Percentiles rank a stretch among this genome's conserved stretches.
phyloP scores from a whole-genome alignment of 2,329 filamentous ascomycete species.

The Xylaria sp. region DNA sequence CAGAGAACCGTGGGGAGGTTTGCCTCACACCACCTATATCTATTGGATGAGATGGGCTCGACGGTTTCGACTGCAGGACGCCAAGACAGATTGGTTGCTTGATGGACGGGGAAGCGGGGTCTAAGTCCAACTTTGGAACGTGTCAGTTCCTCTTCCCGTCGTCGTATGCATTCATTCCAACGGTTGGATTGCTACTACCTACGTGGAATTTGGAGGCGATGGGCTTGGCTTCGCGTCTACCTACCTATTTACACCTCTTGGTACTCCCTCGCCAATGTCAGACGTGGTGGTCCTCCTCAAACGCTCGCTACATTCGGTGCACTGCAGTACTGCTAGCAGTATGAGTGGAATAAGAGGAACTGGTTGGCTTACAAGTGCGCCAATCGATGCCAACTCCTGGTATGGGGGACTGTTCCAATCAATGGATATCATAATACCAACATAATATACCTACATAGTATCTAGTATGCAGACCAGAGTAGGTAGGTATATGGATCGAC shows the following conservation, averaged over 20 bases:
- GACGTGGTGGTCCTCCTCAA: neutral
- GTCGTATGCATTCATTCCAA: too few species aligned
- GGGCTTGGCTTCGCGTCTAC: neutral
- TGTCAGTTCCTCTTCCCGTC: neutral
- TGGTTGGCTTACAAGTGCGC: neutral
- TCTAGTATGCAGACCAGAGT: neutral
- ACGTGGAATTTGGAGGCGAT: neutral
- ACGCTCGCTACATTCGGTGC: neutral
- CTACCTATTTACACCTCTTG: too few species aligned
- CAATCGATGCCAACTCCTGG: neutral
- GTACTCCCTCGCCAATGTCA: neutral
- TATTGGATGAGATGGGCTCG: constrained; percentile 5
- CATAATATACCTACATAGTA: too few species aligned
- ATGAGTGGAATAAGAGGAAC: neutral
- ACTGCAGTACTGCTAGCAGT: neutral
- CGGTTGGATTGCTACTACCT: too few species aligned
- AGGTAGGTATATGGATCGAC: neutral
- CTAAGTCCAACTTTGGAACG: neutral
- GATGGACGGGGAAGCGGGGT: neutral
- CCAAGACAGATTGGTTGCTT: neutral
- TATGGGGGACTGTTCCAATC: neutral
- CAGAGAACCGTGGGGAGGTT: constrained; percentile 4
- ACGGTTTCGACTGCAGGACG: neutral
- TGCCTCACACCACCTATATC: neutral
- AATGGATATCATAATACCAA: neutral